Conservation (phyloP, 2,329 filamentous ascomycete species). For the Lachnellula arida region DNA sequence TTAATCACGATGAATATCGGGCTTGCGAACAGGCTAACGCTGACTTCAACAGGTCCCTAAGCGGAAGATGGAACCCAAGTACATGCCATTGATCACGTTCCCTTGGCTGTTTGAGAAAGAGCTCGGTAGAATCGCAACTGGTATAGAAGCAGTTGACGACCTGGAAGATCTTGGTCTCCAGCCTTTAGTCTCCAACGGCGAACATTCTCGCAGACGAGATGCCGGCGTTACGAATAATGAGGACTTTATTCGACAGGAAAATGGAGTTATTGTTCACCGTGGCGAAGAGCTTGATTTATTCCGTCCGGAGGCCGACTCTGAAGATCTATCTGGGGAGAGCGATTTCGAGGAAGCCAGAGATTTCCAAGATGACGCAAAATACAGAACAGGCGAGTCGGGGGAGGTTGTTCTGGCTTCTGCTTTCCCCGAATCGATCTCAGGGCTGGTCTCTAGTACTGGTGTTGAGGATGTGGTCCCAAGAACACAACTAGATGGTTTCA, state of each 20-base stretch:
- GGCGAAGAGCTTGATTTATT: conserved; percentile 33
- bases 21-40: not conserved
- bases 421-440: conserved; percentile 2
- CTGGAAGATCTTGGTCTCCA: conserved; percentile 21
- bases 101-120: conserved; percentile 79
- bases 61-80: not conserved
- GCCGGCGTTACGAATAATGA: conserved; percentile 11
- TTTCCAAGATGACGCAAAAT: conserved; percentile 5
- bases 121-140: conserved; percentile 63
- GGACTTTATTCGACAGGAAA: conserved; percentile 26
- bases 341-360: conserved; percentile 11
- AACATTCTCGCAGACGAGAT: conserved; percentile 5
- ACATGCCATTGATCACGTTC: not conserved
- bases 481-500: conserved; percentile 21
- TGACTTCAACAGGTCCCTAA: not conserved
- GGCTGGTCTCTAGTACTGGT: conserved; percentile 15
- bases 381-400: conserved; percentile 9
- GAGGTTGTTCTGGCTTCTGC: conserved; percentile 15
- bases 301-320: conserved; percentile 19
- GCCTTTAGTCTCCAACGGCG: conserved; percentile 11
- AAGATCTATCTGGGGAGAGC: conserved; percentile 13
- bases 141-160: conserved; percentile 21
- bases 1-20: not conserved
- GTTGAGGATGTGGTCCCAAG: conserved; percentile 26
- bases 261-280: conserved; percentile 29